phyloP scores from a whole-genome alignment of 2,329 filamentous ascomycete genomes.

The Chrysoporthe cubensis region DNA sequence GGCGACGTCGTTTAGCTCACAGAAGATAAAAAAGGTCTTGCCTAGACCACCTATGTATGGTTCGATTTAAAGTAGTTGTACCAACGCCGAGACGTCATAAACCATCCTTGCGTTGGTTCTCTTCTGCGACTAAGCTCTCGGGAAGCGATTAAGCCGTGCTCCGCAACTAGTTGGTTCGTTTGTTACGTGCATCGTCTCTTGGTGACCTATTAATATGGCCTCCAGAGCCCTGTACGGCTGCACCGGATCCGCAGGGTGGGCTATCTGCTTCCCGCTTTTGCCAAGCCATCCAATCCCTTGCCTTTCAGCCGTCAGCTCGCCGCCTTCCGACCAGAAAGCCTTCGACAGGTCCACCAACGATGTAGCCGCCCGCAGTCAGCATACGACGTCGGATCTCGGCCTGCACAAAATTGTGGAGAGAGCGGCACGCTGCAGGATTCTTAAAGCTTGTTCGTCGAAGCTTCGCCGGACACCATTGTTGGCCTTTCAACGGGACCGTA shows the following conservation, averaged over 20 bases:
- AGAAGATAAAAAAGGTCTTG: no score
- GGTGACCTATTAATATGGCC: constrained; percentile 7
- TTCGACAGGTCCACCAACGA: neutral
- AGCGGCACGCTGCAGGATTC: neutral
- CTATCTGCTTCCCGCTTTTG: neutral
- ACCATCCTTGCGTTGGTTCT: neutral
- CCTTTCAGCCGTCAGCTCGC: neutral
- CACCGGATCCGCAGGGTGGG: neutral
- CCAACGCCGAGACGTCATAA: neutral
- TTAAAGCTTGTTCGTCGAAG: neutral
- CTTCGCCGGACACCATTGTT: neutral
- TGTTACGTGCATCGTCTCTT: neutral
- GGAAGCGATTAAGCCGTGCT: neutral
- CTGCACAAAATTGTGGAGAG: neutral
- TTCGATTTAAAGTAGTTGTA: neutral
- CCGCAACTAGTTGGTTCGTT: neutral
- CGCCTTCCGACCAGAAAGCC: neutral
- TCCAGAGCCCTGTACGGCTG: constrained; percentile 2
- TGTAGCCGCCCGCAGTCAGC: neutral
- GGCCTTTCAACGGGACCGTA: neutral
- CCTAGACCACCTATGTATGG: no score
- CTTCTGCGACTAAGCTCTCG: neutral
- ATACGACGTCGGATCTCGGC: constrained; percentile 8
- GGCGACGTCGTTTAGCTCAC: no score
- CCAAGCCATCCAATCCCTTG: neutral